Base-by-base conservation (phyloP, 352 stramenopile species). In the Stephanocyclus meneghinianus region DNA sequence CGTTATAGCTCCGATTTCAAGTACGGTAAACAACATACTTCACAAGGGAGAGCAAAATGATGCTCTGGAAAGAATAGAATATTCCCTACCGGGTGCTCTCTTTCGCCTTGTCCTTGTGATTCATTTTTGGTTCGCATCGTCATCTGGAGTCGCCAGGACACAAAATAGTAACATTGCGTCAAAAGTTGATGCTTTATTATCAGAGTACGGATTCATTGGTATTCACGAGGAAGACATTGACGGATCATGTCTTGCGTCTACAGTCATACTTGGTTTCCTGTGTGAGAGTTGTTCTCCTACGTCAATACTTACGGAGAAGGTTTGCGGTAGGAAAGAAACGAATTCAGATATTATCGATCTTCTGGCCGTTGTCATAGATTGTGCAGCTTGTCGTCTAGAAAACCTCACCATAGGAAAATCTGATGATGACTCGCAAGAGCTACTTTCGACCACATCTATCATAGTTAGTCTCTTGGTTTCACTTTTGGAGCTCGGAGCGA, bases 401-500 rank as follows among this genome's bases (percentile, higher is more conserved):
- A 42, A n/a, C 32, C 6, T 42, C 59, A 37, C 56, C 71, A 70
- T 7, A 40, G 44, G n/a, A 13, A 71, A 29, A 53, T 26, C 15
- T 9, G 50, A 47, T 35, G 61, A 66, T 56, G 30, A 76, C 68
- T 61, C 42, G 37, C 74, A 86, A 42, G 79, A 80, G 16, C 37
- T 88, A 26, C 69, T 87, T 26, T 92, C 87, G 5, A 87, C 85
- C 29, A 59, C 78, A 4, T 89, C 81, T 7, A 79, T 92, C 42
- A 60, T 91, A 45, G 75, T 92, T 5, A 91, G 84, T 69, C 70
- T 94, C 15, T 63, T 94, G 29, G 79, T 91, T 66, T 75, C 87
- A 26, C 72, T 94, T 2, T 69, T 94, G 13, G 89, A 94, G 56
- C 51, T 92, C 40, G 89, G 87, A 64, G 65, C 71, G 13, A 72